These are phyloP conservation scores for Pseudonitzschia multiseries DNA, from an alignment of 108 stramenopile species.

Conservation along the genomic window DNA sequence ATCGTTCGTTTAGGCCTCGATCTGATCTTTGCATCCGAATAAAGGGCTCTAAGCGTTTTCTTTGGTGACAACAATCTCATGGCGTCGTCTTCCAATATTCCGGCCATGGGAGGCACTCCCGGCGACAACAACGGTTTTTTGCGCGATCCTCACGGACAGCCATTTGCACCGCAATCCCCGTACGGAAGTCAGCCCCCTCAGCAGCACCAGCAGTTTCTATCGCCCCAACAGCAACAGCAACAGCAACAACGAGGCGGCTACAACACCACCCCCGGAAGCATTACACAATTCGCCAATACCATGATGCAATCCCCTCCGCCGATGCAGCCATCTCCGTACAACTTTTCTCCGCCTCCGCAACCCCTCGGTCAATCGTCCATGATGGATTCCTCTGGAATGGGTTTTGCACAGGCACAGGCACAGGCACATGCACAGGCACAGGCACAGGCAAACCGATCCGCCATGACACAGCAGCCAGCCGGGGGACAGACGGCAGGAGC, in stretches of 20 bases:
- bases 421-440: too few species aligned
- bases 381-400: conserved; percentile 8
- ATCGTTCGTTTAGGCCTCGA: too few species aligned
- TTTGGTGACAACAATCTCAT: neutral
- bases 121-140: conserved; percentile 6
- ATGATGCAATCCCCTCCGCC: conserved; percentile 13
- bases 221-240: conserved; percentile 16
- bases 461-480: conserved; percentile 21
- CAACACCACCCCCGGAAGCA: conserved; percentile 26
- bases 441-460: too few species aligned
- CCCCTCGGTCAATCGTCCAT: neutral
- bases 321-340: conserved; percentile 22
- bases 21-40: too few species aligned
- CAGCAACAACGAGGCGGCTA: conserved; percentile 17
- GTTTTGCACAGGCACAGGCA: conserved; percentile 40
- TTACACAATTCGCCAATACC: conserved; percentile 34
- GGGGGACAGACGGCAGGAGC: neutral
- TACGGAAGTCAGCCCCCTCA: neutral
- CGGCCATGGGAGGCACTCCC: conserved; percentile 20
- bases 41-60: too few species aligned
- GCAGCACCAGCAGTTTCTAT: too few species aligned
- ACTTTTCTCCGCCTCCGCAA: conserved; percentile 23
- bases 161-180: neutral
- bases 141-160: neutral
- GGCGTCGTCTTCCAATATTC: neutral